Percentiles rank a stretch among this genome's conserved stretches.
Conservation (phyloP, 1,284 basidiomycete species). For the Laetiporus sulphureus region DNA sequence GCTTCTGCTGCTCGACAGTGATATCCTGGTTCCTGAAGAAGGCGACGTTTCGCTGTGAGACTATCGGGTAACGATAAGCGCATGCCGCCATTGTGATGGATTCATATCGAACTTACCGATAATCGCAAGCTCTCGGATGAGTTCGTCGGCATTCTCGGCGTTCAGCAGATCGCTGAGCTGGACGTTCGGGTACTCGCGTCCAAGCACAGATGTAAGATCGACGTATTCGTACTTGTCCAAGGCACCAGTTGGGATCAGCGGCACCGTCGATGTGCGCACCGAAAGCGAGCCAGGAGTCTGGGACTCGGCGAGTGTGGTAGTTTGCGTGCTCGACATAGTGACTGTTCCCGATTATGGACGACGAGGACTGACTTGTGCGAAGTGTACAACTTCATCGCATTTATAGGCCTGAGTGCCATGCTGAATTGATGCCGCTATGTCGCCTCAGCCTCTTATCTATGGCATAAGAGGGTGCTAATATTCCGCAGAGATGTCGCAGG, state of each 20-base stretch:
- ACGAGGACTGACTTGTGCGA: background rate
- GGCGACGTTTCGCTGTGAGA: constrained; percentile 66
- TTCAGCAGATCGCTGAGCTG: constrained; percentile 33
- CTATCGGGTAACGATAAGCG: constrained; percentile 8
- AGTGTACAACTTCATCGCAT: background rate
- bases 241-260: constrained; percentile 3
- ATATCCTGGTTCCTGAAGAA: constrained; percentile 60
- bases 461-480: background rate
- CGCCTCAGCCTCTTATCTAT: background rate
- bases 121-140: constrained; percentile 42
- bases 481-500: too few relatives aligned
- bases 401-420: background rate
- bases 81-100: background rate
- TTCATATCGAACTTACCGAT: constrained; percentile 19
- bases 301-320: background rate
- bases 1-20: constrained; percentile 36
- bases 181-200: constrained; percentile 16
- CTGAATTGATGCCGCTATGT: background rate
- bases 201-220: constrained; percentile 3
- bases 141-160: constrained; percentile 33
- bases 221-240: constrained; percentile 5
- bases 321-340: background rate
- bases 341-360: too few relatives aligned
- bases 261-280: constrained; percentile 2
- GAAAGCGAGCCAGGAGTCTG: background rate